Conservation (phyloP, 495 filamentous ascomycete species). For the Cairneyella variabilis region DNA sequence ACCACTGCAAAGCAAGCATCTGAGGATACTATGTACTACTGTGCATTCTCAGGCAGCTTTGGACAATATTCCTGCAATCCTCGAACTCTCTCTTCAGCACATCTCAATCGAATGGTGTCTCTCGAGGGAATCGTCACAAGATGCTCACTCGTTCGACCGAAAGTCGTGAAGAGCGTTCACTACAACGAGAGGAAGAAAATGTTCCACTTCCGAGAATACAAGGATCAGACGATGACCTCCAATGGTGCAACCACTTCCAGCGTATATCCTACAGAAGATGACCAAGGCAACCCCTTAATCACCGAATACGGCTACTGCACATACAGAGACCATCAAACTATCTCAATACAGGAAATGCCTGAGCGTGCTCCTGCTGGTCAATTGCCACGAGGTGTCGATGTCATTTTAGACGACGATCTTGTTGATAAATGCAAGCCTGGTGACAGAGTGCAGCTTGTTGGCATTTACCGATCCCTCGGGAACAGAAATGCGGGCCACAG, state of each 20-base stretch:
- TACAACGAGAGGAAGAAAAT: slow-evolving; percentile 81
- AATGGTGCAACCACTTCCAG: slow-evolving; percentile 81
- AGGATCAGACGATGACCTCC: slow-evolving; percentile 93
- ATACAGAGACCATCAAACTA: slow-evolving; percentile 95
- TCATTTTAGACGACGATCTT: slow-evolving; percentile 94
- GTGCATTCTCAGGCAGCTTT: slow-evolving; percentile 91
- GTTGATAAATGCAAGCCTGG: slow-evolving; percentile 95
- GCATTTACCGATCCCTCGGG: slow-evolving; percentile 87
- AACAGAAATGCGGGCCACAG: slow-evolving; percentile 86
- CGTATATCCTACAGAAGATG: slow-evolving; percentile 94
- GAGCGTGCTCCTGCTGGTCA: slow-evolving; percentile 95
- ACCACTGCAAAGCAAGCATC: slow-evolving; percentile 46
- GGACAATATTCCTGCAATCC: slow-evolving; percentile 94
- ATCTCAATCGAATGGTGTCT: slow-evolving; percentile 94
- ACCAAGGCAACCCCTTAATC: slow-evolving; percentile 71
- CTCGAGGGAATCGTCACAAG: slow-evolving; percentile 97
- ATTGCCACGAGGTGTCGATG: slow-evolving; percentile 94
- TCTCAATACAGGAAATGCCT: slow-evolving; percentile 99
- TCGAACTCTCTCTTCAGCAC: slow-evolving; percentile 79
- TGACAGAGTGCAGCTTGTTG: slow-evolving; percentile 92
- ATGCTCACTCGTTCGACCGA: slow-evolving; percentile 91
- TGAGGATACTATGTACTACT: slow-evolving; percentile 72
- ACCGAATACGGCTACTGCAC: slow-evolving; percentile 96
- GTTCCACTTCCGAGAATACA: slow-evolving; percentile 82
- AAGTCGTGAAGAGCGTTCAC: slow-evolving; percentile 96